These are phyloP conservation scores for Sphaceloma murrayae DNA, from an alignment of 2,329 filamentous ascomycete species.

Conservation along the genomic window DNA sequence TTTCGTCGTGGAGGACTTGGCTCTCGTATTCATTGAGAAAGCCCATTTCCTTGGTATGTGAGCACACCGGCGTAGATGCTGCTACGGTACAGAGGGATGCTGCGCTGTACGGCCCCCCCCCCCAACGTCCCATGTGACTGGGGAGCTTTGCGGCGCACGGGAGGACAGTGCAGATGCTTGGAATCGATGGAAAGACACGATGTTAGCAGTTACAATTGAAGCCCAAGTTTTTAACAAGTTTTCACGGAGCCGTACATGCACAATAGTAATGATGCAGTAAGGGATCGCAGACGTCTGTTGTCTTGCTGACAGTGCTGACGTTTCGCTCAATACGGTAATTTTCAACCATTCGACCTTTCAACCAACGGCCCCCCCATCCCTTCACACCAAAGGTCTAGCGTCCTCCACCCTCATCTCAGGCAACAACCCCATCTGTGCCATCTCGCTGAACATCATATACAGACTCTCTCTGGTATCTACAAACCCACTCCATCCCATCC, in stretches of 20 bases:
- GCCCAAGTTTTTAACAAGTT: too few relatives aligned
- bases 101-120: too few relatives aligned
- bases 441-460: conserved; percentile 34
- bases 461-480: conserved; percentile 39
- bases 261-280: too few relatives aligned
- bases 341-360: neutral
- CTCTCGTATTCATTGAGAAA: neutral
- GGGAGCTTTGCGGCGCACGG: too few relatives aligned
- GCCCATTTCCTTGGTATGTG: neutral
- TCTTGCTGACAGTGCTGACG: neutral
- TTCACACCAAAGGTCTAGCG: neutral
- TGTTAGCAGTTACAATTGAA: too few relatives aligned
- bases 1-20: neutral
- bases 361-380: neutral
- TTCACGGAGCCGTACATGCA: too few relatives aligned
- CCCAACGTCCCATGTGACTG: too few relatives aligned
- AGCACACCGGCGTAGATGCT: too few relatives aligned
- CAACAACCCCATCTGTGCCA: conserved; percentile 37
- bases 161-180: too few relatives aligned
- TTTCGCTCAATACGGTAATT: neutral
- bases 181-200: too few relatives aligned
- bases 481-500: conserved; percentile 39
- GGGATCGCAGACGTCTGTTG: too few relatives aligned
- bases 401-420: conserved; percentile 27
- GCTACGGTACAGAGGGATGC: too few relatives aligned